Conservation (phyloP, 371 early-diverging fungal species). For the Rhizopus arrhizus region DNA sequence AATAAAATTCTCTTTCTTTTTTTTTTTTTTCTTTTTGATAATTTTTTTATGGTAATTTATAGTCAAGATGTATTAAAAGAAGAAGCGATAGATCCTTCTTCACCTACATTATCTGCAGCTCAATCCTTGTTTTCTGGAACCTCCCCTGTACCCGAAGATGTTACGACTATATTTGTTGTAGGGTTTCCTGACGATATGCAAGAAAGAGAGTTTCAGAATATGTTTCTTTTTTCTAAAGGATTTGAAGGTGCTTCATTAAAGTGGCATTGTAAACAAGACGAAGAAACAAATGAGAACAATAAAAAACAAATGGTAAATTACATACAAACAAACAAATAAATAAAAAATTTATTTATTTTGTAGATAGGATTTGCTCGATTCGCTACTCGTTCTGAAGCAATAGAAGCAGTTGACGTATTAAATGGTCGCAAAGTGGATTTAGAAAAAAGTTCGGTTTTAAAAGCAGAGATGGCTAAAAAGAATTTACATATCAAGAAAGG, state of each 20-base stretch:
- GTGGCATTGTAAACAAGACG: constrained; percentile 42
- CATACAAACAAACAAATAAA: background rate
- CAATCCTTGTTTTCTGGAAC: background rate
- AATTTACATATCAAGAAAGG: constrained; percentile 74
- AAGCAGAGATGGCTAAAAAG: constrained; percentile 94
- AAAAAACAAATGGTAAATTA: constrained; percentile 79
- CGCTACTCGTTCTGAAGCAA: constrained; percentile 75
- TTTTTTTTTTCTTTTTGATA: background rate
- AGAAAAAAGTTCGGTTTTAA: constrained; percentile 68
- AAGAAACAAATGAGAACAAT: constrained; percentile 42
- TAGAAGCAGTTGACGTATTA: constrained; percentile 79
- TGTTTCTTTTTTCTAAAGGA: constrained; percentile 90
- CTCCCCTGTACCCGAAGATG: constrained; percentile 42
- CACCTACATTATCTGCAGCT: background rate
- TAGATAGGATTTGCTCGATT: constrained; percentile 92
- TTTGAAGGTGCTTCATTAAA: constrained; percentile 92
- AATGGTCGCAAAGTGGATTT: constrained; percentile 82
- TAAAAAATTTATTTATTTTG: background rate
- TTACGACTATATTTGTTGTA: constrained; percentile 92
- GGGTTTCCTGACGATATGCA: constrained; percentile 94
- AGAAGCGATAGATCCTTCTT: background rate
- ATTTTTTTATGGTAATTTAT: background rate
- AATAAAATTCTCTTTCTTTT: background rate
- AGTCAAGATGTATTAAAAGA: background rate
- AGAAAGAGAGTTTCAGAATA: constrained; percentile 93